These are phyloP conservation scores for Cordyceps pruinosa DNA, from an alignment of 2,329 filamentous ascomycete species.

Conservation along the genomic window DNA sequence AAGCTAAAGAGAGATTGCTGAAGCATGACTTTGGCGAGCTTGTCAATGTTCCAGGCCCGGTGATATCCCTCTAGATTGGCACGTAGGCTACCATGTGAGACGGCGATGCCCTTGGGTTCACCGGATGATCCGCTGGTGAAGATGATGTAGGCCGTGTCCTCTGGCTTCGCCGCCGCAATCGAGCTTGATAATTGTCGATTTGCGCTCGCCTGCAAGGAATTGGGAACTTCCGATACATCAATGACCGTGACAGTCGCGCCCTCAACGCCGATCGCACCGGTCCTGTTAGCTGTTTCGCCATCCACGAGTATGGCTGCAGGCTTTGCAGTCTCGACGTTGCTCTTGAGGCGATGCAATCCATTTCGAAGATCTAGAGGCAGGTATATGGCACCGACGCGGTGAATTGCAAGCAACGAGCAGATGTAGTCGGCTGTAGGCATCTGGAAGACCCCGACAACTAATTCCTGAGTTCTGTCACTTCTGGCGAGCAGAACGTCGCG, in stretches of 20 bases:
- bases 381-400: neutral
- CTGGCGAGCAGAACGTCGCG: no score
- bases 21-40: neutral
- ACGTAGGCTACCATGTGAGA: neutral
- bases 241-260: neutral
- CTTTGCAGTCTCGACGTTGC: neutral
- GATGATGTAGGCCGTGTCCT: neutral
- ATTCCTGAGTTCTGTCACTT: no score
- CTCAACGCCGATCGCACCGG: no score
- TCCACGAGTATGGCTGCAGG: neutral
- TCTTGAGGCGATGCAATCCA: no score
- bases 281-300: no score
- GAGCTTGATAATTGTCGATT: neutral
- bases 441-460: constrained; percentile 1
- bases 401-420: constrained; percentile 1
- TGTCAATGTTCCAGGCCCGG: neutral
- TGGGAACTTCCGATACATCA: neutral
- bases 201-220: neutral
- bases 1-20: constrained; percentile 4
- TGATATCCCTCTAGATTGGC: neutral
- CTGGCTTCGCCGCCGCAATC: neutral
- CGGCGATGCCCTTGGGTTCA: constrained; percentile 1
- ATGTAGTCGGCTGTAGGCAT: neutral
- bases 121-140: constrained; percentile 10
- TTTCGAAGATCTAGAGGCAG: constrained; percentile 3